These are phyloP conservation scores for Flaveria ramosissima DNA, from an alignment of 129 eudicot genomes.

Conservation along the genomic window DNA sequence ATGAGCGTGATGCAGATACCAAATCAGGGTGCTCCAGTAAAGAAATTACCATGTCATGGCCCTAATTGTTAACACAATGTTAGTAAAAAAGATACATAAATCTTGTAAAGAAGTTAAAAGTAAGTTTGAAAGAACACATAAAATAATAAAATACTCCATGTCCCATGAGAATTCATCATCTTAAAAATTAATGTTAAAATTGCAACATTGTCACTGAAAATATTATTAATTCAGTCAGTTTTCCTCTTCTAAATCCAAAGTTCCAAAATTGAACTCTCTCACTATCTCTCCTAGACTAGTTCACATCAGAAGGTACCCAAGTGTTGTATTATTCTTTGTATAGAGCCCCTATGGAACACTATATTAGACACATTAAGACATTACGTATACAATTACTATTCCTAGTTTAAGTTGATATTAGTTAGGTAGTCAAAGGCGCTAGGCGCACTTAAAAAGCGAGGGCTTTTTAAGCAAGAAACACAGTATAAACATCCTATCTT, in stretches of 20 bases:
- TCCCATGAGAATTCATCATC: neutral
- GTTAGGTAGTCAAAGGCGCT: no score
- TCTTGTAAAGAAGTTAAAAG: neutral
- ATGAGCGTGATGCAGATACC: constrained; percentile 64
- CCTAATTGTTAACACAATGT: constrained; percentile 44
- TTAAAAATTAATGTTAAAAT: neutral
- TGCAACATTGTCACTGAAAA: constrained; percentile 5
- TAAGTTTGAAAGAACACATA: neutral
- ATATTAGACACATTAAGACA: neutral
- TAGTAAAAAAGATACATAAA: neutral
- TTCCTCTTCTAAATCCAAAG: no score
- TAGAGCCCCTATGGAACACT: neutral
- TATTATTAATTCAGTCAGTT: neutral
- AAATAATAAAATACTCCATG: neutral
- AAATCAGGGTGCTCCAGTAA: constrained; percentile 75
- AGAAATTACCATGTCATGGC: constrained; percentile 45
- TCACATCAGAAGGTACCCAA: no score
- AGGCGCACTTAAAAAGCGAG: no score
- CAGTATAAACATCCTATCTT: no score
- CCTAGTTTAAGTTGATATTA: neutral
- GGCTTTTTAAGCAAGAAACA: no score
- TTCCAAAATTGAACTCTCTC: no score
- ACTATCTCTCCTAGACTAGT: no score
- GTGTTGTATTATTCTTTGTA: no score
- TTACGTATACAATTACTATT: neutral